Evolutionary conservation across 2,329 filamentous ascomycete species (phyloP).

Genomic region (Raffaelea arxii): DNA sequence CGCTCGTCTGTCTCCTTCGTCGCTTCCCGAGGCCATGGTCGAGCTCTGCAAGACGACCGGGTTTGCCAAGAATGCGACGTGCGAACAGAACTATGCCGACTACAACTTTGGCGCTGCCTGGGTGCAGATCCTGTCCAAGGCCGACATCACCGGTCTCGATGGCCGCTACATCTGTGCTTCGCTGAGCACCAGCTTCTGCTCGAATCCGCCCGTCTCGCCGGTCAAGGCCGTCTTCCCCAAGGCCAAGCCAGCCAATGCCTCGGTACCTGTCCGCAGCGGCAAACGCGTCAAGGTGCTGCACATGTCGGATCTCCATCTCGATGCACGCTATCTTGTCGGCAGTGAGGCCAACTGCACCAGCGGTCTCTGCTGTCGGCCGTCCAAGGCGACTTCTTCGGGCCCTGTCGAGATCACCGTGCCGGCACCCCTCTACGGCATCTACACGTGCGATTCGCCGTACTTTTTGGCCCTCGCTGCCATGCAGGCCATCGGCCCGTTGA

Average conservation of each 20-base stretch:
- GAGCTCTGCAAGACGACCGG: slow-evolving; percentile 36
- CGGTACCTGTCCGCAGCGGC: slow-evolving; percentile 36
- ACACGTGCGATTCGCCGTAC: slow-evolving; percentile 48
- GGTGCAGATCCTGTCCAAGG: slow-evolving; percentile 45
- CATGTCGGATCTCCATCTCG: slow-evolving; percentile 49
- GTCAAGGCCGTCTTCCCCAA: slow-evolving; percentile 43
- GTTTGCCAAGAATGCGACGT: slow-evolving; percentile 36
- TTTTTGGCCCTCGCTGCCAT: slow-evolving; percentile 45
- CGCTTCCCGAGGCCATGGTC: slow-evolving; percentile 40
- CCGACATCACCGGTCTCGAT: slow-evolving; percentile 43
- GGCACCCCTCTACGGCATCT: slow-evolving; percentile 44
- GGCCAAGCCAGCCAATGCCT: slow-evolving; percentile 36
- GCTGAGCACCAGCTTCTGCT: slow-evolving; percentile 37
- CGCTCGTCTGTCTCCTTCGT: slow-evolving; percentile 35
- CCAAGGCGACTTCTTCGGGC: slow-evolving; percentile 20
- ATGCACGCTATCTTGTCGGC: slow-evolving; percentile 43
- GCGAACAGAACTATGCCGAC: slow-evolving; percentile 35
- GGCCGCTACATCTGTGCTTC: slow-evolving; percentile 47
- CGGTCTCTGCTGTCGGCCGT: slow-evolving; percentile 47
- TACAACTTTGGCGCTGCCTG: slow-evolving; percentile 42
- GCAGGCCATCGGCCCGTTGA: slow-evolving; percentile 44
- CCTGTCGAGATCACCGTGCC: slow-evolving; percentile 32
- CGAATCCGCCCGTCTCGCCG: slow-evolving; percentile 30
- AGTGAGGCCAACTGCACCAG: slow-evolving; percentile 46
- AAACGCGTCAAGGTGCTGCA: slow-evolving; percentile 46